Evolutionary conservation across 371 early-diverging fungal genomes (phyloP).

Genomic region (Mortierella sp.): DNA sequence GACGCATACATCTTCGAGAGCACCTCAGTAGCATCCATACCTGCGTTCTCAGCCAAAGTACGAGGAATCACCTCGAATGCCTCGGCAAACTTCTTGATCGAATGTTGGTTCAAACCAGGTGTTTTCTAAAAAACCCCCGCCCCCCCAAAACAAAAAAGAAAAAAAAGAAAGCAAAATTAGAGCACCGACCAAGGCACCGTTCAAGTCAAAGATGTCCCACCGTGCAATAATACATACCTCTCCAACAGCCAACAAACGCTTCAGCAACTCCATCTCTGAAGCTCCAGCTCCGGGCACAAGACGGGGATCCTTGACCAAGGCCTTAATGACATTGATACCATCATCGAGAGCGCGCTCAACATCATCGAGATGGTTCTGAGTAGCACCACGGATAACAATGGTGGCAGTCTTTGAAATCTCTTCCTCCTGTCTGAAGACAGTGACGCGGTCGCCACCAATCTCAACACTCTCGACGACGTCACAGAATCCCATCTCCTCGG

Average conservation of each 20-base stretch:
- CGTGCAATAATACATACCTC: slow-evolving; percentile 61
- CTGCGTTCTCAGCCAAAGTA: slow-evolving; percentile 96
- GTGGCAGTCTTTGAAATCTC: slow-evolving; percentile 90
- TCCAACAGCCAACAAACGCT: slow-evolving; percentile 75
- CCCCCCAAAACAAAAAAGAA: too few species aligned
- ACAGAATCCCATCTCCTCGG: slow-evolving; percentile 98
- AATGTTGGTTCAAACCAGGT: slow-evolving; percentile 95
- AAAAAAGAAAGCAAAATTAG: not conserved
- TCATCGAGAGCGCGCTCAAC: slow-evolving; percentile 98
- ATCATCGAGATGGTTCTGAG: slow-evolving; percentile 97
- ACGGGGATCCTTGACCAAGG: slow-evolving; percentile 88
- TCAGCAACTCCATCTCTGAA: slow-evolving; percentile 92
- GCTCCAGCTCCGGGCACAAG: slow-evolving; percentile 97
- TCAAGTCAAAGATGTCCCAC: too few species aligned
- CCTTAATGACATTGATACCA: slow-evolving; percentile 97
- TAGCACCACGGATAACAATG: slow-evolving; percentile 97
- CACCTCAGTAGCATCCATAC: slow-evolving; percentile 94
- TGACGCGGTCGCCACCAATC: slow-evolving; percentile 97
- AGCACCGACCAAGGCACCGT: too few species aligned
- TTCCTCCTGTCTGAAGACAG: slow-evolving; percentile 93
- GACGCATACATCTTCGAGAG: slow-evolving; percentile 95
- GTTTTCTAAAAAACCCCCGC: too few species aligned
- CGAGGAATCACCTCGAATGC: slow-evolving; percentile 96
- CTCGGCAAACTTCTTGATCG: slow-evolving; percentile 96
- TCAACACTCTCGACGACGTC: slow-evolving; percentile 96